A percentile compares a stretch with the other conserved stretches of the same genome.
Evolutionary conservation across 2,329 filamentous ascomycete species (phyloP).

Genomic region (Fusarium aywerte): DNA sequence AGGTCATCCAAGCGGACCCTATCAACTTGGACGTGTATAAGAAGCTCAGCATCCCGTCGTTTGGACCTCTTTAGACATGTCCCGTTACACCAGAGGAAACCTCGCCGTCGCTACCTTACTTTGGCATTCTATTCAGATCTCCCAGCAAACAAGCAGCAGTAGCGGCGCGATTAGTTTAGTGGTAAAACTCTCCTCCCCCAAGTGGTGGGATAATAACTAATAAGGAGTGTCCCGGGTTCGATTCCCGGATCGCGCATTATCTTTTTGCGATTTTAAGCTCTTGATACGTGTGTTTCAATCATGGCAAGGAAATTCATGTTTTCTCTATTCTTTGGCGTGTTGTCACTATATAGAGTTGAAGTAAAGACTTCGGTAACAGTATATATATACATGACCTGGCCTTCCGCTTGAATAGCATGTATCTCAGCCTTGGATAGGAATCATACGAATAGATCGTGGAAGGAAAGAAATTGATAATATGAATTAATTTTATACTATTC

Average conservation of each 20-base stretch:
- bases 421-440: neutral
- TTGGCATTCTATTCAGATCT: neutral
- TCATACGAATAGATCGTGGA: neutral
- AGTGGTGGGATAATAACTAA: constrained; percentile 23
- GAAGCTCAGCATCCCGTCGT: constrained; percentile 11
- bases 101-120: neutral
- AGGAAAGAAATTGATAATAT: no score
- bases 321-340: no score
- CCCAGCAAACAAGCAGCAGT: constrained; percentile 31
- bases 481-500: neutral
- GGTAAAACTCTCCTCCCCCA: constrained; percentile 56
- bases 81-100: neutral
- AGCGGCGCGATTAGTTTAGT: constrained; percentile 51
- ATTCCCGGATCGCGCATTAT: constrained; percentile 50
- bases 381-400: neutral
- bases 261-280: constrained; percentile 6
- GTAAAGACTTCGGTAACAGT: neutral
- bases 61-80: neutral
- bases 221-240: constrained; percentile 51
- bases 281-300: neutral
- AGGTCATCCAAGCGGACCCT: constrained; percentile 2
- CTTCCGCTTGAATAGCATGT: neutral
- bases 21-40: constrained; percentile 14
- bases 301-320: neutral
- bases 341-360: neutral